A percentile compares a stretch with the other conserved stretches of the same genome.
phyloP scores from a whole-genome alignment of 345 rosid genomes.

The Citrus unshiu region DNA sequence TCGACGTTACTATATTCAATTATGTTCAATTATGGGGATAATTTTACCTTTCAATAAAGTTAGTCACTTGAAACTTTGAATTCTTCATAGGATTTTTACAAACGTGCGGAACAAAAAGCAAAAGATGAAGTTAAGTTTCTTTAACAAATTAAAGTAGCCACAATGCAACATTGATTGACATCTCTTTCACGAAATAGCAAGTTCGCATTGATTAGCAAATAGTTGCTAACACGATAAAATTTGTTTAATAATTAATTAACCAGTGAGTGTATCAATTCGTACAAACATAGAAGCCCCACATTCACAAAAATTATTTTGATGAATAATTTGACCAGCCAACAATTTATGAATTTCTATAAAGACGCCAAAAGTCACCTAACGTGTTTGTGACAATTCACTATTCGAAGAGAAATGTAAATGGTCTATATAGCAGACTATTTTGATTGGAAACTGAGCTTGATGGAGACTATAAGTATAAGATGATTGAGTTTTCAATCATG shows the following conservation, averaged over 20 bases:
- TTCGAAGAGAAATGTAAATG: background rate
- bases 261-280: background rate
- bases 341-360: background rate
- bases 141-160: background rate
- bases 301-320: background rate
- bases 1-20: too few species aligned
- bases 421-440: too few species aligned
- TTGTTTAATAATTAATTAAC: background rate
- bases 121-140: background rate
- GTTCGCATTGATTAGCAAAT: too few species aligned
- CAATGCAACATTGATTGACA: background rate
- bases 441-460: too few species aligned
- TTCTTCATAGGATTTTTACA: too few species aligned
- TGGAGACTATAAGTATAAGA: too few species aligned
- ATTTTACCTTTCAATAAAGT: too few species aligned
- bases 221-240: too few species aligned
- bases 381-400: background rate
- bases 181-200: background rate
- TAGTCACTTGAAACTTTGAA: too few species aligned
- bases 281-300: slow-evolving; percentile 21
- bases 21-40: too few species aligned
- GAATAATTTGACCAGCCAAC: slow-evolving; percentile 27
- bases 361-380: background rate
- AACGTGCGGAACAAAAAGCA: too few species aligned
- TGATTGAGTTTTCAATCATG: too few species aligned